These are phyloP conservation scores for Darksidea phi DNA, from an alignment of 495 filamentous ascomycete species.

Conservation along the genomic window DNA sequence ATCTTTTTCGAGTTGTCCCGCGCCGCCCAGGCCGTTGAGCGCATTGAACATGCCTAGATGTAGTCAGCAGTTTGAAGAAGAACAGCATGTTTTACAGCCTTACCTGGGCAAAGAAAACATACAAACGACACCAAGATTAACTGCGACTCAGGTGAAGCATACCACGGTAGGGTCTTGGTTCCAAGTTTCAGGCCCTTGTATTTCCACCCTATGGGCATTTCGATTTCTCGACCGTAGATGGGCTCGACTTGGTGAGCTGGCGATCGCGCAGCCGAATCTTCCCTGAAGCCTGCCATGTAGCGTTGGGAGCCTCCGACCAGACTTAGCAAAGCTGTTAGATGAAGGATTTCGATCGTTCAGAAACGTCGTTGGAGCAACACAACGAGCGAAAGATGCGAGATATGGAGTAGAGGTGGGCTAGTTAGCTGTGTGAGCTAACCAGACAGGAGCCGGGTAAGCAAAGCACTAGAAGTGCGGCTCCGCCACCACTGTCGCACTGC, in stretches of 20 bases:
- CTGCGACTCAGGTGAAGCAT: constrained; percentile 71
- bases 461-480: not conserved
- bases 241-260: constrained; percentile 17
- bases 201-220: constrained; percentile 44
- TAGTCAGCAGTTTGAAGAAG: constrained; percentile 3
- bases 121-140: constrained; percentile 74
- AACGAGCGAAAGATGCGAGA: constrained; percentile 6
- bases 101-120: constrained; percentile 75
- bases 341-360: not conserved
- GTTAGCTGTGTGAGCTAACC: not conserved
- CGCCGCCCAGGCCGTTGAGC: constrained; percentile 53
- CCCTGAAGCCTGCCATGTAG: not conserved
- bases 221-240: constrained; percentile 1
- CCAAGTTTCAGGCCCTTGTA: constrained; percentile 53
- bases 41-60: constrained; percentile 52
- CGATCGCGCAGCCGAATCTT: constrained; percentile 15
- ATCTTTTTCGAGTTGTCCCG: constrained; percentile 45
- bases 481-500: not conserved
- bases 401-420: not conserved
- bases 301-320: not conserved
- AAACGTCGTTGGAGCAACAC: constrained; percentile 1
- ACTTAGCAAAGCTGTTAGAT: not conserved
- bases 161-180: constrained; percentile 60
- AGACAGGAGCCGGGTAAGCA: not conserved
- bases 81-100: constrained; percentile 6